Base-by-base conservation (phyloP, 345 rosid species). In the Balakata baccata region DNA sequence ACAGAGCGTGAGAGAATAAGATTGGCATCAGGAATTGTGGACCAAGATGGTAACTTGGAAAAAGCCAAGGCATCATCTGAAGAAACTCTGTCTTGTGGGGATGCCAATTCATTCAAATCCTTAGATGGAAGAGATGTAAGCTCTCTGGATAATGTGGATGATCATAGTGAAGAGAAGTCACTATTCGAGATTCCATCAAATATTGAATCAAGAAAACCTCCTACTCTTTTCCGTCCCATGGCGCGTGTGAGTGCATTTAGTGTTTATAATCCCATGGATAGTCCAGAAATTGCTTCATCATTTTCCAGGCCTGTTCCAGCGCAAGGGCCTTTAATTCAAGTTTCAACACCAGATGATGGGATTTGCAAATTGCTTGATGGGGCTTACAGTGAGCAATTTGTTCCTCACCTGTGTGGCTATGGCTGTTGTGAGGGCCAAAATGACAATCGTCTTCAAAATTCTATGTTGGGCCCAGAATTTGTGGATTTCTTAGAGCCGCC, bases 391-490 rank as follows among this genome's bases (percentile, higher is more conserved):
- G 98, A 89, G 53, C 80, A 66, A 38, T 67, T 79, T 72, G 89
- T 91, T 80, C 98, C 97, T 75, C 90, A 78, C 53, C 75, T 81
- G 23, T 93, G 97, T 69, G 90, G 97, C 67, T 80, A 81, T 62
- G 90, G 93, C n/a, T 93, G 94, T 74, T 89, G 93, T 78, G 73
- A 75, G 59, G 69, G 45, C 57, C 78, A 79, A 54, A 60, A 50
- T 52, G 77, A 70, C 51, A 71, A 34, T 66, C 67, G 46, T 74
- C 75, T 38, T 53, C 75, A 49, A 57, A 82, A 70, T 11, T 87
- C 93, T 74, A 54, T 93, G 84, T 74, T 91, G 81, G 98, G 98
- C 43, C 93, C 91, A 66, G 95, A 91, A 57, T 91, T 93, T 76
- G 82, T 89, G 64, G 95, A 91, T 46, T 86, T 79, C 82, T 78